A percentile compares a stretch with the other conserved stretches of the same genome.
These are phyloP conservation scores for Ajuga chamaepitys DNA, from an alignment of 257 asterid species.

Conservation along the genomic window DNA sequence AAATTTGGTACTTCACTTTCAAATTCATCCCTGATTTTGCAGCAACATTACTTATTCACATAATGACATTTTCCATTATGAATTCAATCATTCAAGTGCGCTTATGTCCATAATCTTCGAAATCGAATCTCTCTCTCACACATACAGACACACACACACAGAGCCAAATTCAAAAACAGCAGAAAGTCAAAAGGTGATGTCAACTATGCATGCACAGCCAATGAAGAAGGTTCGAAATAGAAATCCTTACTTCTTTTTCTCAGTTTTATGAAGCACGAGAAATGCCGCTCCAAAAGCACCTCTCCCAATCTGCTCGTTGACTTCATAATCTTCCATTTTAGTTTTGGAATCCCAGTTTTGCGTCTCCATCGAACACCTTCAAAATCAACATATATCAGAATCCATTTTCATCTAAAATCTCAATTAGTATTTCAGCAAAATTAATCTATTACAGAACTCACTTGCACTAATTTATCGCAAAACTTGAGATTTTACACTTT, in stretches of 20 bases:
- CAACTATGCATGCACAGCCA: slow-evolving; percentile 14
- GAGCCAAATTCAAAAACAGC: slow-evolving; percentile 7
- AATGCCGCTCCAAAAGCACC: slow-evolving; percentile 78
- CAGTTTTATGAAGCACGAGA: slow-evolving; percentile 68
- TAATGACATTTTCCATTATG: too few relatives aligned
- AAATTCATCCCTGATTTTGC: too few relatives aligned
- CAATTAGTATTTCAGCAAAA: slow-evolving; percentile 14
- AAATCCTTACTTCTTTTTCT: slow-evolving; percentile 54
- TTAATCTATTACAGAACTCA: neutral
- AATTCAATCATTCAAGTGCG: neutral
- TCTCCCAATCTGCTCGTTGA: slow-evolving; percentile 83
- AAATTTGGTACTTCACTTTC: too few relatives aligned
- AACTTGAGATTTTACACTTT: slow-evolving; percentile 18
- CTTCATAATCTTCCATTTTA: slow-evolving; percentile 74
- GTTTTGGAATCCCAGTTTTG: slow-evolving; percentile 43
- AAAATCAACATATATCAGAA: slow-evolving; percentile 11
- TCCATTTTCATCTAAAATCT: slow-evolving; percentile 22
- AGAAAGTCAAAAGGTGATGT: slow-evolving; percentile 2
- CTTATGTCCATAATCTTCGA: neutral
- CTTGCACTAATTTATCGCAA: slow-evolving; percentile 16
- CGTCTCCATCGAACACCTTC: slow-evolving; percentile 50
- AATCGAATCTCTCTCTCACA: neutral
- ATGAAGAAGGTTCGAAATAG: neutral
- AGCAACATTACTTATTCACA: too few relatives aligned
- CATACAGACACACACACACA: neutral